Percentiles rank a stretch among this genome's conserved stretches.
Conservation (phyloP, 2,329 filamentous ascomycete species). For the Grosmannia serpens region DNA sequence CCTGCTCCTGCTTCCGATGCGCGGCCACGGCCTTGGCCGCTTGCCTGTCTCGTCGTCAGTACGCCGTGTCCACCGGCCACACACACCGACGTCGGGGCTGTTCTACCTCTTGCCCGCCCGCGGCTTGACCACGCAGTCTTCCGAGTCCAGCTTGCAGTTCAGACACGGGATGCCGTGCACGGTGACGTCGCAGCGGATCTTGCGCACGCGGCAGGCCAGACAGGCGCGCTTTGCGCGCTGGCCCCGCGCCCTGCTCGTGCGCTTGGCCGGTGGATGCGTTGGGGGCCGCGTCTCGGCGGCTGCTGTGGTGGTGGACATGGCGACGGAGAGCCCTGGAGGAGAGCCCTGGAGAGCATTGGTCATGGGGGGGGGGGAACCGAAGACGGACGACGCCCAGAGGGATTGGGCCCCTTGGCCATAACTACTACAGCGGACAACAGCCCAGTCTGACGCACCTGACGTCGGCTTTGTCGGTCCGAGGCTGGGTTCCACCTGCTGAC, state of each 20-base stretch:
- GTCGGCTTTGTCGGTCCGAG: neutral
- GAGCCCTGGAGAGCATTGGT: too few relatives aligned
- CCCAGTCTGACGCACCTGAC: neutral
- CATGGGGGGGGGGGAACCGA: too few relatives aligned
- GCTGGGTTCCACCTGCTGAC: neutral
- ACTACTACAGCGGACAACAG: neutral
- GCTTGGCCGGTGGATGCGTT: neutral
- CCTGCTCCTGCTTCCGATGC: neutral
- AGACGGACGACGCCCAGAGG: neutral
- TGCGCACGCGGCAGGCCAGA: slow-evolving; percentile 4
- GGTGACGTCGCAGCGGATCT: slow-evolving; percentile 9
- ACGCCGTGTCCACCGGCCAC: neutral
- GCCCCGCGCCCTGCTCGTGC: neutral
- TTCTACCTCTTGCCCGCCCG: slow-evolving; percentile 3
- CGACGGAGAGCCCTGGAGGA: neutral
- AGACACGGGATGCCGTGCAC: slow-evolving; percentile 6
- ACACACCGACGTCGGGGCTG: neutral
- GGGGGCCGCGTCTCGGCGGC: neutral
- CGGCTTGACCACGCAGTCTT: slow-evolving; percentile 7
- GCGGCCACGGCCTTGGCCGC: neutral
- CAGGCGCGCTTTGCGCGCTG: slow-evolving; percentile 5
- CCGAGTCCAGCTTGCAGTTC: slow-evolving; percentile 7
- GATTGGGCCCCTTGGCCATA: neutral
- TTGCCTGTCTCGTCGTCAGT: neutral
- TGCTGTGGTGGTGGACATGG: neutral